These are phyloP conservation scores for Cucumis cinereus DNA, from an alignment of 306 rosid species.

Conservation along the genomic window DNA sequence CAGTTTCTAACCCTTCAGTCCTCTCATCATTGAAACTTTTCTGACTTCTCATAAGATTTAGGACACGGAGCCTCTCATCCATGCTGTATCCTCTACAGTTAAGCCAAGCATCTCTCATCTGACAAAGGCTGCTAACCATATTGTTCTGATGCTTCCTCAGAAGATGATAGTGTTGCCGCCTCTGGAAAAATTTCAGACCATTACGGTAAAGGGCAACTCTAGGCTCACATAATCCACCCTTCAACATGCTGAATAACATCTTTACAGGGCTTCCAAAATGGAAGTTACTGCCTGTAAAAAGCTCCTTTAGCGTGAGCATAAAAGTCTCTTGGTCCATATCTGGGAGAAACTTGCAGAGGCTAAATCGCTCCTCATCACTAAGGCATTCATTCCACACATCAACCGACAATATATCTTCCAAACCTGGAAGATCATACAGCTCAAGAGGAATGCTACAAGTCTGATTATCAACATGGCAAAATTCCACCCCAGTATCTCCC, in stretches of 20 bases:
- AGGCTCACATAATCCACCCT: conserved; percentile 96
- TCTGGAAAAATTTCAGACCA: conserved; percentile 68
- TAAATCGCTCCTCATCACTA: conserved; percentile 74
- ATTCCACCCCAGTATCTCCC: conserved; percentile 91
- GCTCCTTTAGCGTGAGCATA: conserved; percentile 56
- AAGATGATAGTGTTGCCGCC: conserved; percentile 71
- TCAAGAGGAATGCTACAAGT: conserved; percentile 90
- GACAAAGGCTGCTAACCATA: conserved; percentile 84
- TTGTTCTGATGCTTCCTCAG: conserved; percentile 83
- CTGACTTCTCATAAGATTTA: conserved; percentile 71
- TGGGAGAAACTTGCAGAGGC: conserved; percentile 80
- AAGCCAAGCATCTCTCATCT: conserved; percentile 89
- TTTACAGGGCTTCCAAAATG: conserved; percentile 86
- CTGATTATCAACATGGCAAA: conserved; percentile 88
- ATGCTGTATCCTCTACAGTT: conserved; percentile 85
- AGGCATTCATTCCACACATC: conserved; percentile 91
- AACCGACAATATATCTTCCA: conserved; percentile 63
- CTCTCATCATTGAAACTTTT: conserved; percentile 86
- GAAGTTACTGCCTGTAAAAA: conserved; percentile 60
- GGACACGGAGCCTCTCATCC: conserved; percentile 82
- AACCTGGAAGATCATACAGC: conserved; percentile 79
- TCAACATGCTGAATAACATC: conserved; percentile 69
- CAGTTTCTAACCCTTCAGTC: conserved; percentile 52
- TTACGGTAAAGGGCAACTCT: conserved; percentile 94
- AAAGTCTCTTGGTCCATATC: conserved; percentile 83